Evolutionary conservation across 1,284 basidiomycete genomes (phyloP), one percentile per base, ranked within the genome.

Genomic region (Pyrrhoderma lamaoense): DNA sequence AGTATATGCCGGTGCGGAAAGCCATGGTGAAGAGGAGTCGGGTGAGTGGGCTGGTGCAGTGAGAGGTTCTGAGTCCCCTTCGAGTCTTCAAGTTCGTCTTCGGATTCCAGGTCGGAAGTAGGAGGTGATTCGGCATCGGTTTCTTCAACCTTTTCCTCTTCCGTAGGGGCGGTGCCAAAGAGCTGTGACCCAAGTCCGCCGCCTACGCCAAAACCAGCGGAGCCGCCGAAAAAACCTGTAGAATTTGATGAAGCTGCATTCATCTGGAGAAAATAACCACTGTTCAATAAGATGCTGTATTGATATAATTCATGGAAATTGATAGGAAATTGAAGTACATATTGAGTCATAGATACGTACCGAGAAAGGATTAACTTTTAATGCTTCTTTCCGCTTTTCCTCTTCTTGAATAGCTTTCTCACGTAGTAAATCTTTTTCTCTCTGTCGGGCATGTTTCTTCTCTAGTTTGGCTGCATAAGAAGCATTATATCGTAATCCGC

Each of bases 401-500:
- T 65, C 66, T 27, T 72, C 67, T 21, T 65, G 60, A 22, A 58
- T 61, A 3, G 61, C 60, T 21, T 56, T 63, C 25, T 57, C 61
- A 54, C 69, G 68, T 19, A 67, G 66, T 48, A 67, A 67, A 36
- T 73, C 68, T 47, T 70, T 69, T 49, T 67, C 68, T 44, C 65
- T 62, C 42, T 65, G 63, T 18, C 49, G 62, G 9, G 59, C 61
- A 13, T 62, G 62, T 59, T 70, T 73, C 53, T 67, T 72, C 56
- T 78, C 73, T 3, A 90, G 70, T 62, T 88, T 85, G 18, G 71
- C 70, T 3, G 88, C 89, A 62, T 88, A 91, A 49, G 71, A 69
- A 52, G 76, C 72, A 60, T 91, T 90, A 60, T 73, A 79, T 38
- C 82, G 73, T 49, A 90, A 61, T 8, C 79, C 82, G 58, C 89